Percentiles rank a stretch among this genome's conserved stretches.
Conservation (phyloP, 2,329 filamentous ascomycete species). For the Hawksworthiomyces lignivorus region DNA sequence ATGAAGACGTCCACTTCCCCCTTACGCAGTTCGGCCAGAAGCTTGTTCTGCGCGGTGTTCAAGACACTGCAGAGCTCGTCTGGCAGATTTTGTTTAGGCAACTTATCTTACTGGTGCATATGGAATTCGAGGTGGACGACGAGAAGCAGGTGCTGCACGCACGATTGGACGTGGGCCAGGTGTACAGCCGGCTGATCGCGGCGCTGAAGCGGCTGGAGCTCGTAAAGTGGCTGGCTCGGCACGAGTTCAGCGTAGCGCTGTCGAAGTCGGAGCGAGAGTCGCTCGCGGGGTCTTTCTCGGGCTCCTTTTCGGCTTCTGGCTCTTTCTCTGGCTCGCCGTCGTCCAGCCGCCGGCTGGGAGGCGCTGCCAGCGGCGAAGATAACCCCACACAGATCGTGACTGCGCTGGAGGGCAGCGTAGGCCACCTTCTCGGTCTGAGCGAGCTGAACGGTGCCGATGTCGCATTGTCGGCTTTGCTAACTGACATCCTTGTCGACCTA, state of each 20-base stretch:
- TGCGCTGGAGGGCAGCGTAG: conserved; percentile 51
- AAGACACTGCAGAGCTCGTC: conserved; percentile 68
- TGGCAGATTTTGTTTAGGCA: conserved; percentile 74
- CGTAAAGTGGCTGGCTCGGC: conserved; percentile 59
- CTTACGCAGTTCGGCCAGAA: conserved; percentile 71
- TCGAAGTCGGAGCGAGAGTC: conserved; percentile 29
- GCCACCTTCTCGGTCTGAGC: conserved; percentile 59
- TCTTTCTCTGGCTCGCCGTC: conserved; percentile 16
- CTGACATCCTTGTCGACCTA: conserved; percentile 57
- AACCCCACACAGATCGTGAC: conserved; percentile 39
- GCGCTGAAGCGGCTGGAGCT: conserved; percentile 68
- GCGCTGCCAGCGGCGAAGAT: conserved; percentile 26
- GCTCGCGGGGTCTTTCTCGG: conserved; percentile 24
- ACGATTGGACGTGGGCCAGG: conserved; percentile 56
- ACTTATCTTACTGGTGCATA: conserved; percentile 73
- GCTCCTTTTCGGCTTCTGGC: conserved; percentile 8
- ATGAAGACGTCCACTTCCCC: conserved; percentile 41
- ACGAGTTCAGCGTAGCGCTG: conserved; percentile 45
- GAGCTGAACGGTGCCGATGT: conserved; percentile 35
- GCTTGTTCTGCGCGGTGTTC: conserved; percentile 65
- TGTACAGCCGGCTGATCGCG: conserved; percentile 63
- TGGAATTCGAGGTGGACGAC: conserved; percentile 74
- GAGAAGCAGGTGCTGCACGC: conserved; percentile 58
- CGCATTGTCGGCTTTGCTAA: conserved; percentile 51
- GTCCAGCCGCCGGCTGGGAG: conserved; percentile 31